Base-by-base conservation (phyloP, 1,139 yeast species). In the Geotrichum europaeum region DNA sequence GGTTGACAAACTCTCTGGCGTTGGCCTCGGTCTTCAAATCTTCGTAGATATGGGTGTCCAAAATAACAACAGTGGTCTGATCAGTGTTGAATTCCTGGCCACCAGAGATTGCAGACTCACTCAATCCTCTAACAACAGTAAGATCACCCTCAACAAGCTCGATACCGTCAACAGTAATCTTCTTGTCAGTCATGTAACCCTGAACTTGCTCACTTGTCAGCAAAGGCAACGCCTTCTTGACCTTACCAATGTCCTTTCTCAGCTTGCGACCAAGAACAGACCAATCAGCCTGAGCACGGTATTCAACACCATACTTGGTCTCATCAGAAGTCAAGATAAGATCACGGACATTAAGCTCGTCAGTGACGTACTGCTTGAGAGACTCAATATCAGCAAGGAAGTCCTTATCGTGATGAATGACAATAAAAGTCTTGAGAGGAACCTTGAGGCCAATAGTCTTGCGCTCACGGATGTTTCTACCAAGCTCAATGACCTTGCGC, bases 241-340 rank as follows among this genome's bases (percentile, higher is more conserved):
- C 99, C 75, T 84, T 87, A 79, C 88, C 90, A 66, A 89, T 96
- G 71, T 92, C 98, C 73, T 86, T 86, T 84, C 92, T 92, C 75
- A 95, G 84, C 77, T 94, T 94, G 82, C 94, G 94, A 78, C 99
- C 99, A 68, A 95, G 83, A 20, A 91, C 90, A 59, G 98, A 96
- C 99, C 99, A 95, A 78, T 95, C 99, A 55, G 99, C 99, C 74
- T 89, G 96, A 56, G 94, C 97, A 64, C 83, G 84, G 79, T 92
- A 94, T 72, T 87, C 89, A 65, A 95, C 98, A 69, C 94, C 95
- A 72, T 91, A 92, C 72, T 87, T 85, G 68, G 82, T 86, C 79
- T 95, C 99, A 72, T 95, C 97, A 36, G 90, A 81, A 40, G 98
- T 91, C 69, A 95, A 86, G 69, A 90, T 78, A 62, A 95, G 76